A percentile compares a stretch with the other conserved stretches of the same genome.
Conservation (phyloP, 495 filamentous ascomycete species). For the Acidomyces sp. region DNA sequence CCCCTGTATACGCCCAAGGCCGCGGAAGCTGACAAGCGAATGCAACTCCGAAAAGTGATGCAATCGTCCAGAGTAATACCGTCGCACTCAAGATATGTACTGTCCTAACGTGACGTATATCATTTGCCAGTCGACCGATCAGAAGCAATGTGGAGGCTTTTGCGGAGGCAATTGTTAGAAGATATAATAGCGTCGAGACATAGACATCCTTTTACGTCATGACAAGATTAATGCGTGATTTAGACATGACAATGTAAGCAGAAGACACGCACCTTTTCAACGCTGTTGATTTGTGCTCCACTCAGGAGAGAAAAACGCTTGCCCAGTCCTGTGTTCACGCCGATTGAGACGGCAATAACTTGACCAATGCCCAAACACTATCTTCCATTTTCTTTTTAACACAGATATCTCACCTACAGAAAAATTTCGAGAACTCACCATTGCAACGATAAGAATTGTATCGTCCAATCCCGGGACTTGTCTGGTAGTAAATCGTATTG, state of each 20-base stretch:
- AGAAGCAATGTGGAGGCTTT: slow-evolving; percentile 1
- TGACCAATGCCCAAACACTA: neutral
- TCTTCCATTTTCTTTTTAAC: neutral
- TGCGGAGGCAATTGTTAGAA: neutral
- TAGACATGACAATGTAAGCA: neutral
- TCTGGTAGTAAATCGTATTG: neutral
- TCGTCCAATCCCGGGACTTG: slow-evolving; percentile 2
- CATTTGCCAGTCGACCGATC: neutral
- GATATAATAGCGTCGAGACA: neutral
- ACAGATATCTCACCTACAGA: neutral
- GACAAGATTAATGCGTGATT: too few species aligned
- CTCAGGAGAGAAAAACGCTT: neutral
- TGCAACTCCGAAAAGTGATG: neutral
- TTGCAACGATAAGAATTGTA: neutral
- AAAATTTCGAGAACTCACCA: neutral
- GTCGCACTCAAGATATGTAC: neutral
- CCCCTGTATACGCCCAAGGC: neutral
- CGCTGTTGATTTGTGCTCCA: neutral
- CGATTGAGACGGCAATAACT: neutral
- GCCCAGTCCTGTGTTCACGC: slow-evolving; percentile 1
- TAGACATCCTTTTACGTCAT: slow-evolving; percentile 1
- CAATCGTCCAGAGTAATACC: neutral
- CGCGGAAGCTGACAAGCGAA: slow-evolving; percentile 1
- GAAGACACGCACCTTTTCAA: slow-evolving; percentile 3
- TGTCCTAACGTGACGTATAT: neutral